phyloP scores from a whole-genome alignment of 345 rosid species.

The Gossypium raimondii region DNA sequence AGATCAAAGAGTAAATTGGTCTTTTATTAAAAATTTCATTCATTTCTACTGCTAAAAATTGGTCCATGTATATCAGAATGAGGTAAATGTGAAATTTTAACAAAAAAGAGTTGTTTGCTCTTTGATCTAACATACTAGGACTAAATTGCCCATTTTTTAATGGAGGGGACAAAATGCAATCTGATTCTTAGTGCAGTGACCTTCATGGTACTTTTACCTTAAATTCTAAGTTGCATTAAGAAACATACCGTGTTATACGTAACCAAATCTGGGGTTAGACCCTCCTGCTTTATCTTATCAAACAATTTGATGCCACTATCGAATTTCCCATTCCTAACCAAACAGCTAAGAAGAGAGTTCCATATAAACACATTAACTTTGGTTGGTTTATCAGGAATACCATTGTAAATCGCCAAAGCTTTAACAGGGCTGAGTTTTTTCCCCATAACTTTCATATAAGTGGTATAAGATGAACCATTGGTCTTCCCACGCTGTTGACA shows the following conservation, averaged over 20 bases:
- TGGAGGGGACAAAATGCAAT: too few relatives aligned
- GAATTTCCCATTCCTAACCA: slow-evolving; percentile 68
- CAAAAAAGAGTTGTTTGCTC: too few relatives aligned
- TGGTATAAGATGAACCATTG: slow-evolving; percentile 63
- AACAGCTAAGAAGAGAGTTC: slow-evolving; percentile 75
- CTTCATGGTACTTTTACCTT: background rate
- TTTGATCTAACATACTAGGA: too few relatives aligned
- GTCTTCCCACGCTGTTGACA: slow-evolving; percentile 63
- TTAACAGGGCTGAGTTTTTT: slow-evolving; percentile 47
- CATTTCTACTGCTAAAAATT: too few relatives aligned
- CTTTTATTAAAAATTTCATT: too few relatives aligned
- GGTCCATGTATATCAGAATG: too few relatives aligned
- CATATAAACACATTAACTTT: slow-evolving; percentile 71
- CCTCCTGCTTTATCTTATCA: slow-evolving; percentile 82
- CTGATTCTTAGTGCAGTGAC: too few relatives aligned
- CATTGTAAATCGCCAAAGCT: slow-evolving; percentile 67
- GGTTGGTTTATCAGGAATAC: slow-evolving; percentile 54
- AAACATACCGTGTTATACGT: slow-evolving; percentile 72
- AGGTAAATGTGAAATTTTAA: too few relatives aligned
- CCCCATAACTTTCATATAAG: slow-evolving; percentile 70
- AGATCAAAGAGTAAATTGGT: too few relatives aligned
- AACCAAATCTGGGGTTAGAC: slow-evolving; percentile 76
- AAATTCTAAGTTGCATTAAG: slow-evolving; percentile 5
- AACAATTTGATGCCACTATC: slow-evolving; percentile 59
- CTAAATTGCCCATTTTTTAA: too few relatives aligned